Percentiles rank a stretch among this genome's conserved stretches.
Evolutionary conservation across 148 eudicot genomes (phyloP).

Genomic region (Dysphania ambrosioides): DNA sequence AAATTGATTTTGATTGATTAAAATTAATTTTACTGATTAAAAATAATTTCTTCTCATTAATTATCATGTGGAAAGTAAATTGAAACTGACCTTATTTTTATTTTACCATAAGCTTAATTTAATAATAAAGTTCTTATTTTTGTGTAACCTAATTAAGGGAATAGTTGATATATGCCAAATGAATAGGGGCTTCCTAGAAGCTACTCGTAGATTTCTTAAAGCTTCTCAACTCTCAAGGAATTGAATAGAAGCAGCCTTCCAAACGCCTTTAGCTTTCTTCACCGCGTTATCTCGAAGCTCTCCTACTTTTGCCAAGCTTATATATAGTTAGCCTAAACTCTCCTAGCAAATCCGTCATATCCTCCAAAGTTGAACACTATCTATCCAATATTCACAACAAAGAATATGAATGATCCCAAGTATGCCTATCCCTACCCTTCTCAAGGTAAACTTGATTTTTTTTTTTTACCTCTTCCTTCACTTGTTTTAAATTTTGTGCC

Average conservation of each 20-base stretch:
- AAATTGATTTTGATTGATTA: too few relatives aligned
- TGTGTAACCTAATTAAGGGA: too few relatives aligned
- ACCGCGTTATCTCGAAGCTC: conserved; percentile 1
- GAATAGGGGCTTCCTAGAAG: neutral
- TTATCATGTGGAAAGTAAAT: too few relatives aligned
- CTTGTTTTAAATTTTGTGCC: too few relatives aligned
- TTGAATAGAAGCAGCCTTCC: neutral
- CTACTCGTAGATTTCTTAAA: neutral
- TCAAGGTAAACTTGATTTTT: conserved; percentile 17
- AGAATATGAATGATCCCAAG: conserved; percentile 34
- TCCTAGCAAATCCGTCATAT: neutral
- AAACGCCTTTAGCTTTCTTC: neutral
- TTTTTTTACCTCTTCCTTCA: too few relatives aligned
- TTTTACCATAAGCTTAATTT: too few relatives aligned
- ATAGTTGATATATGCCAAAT: too few relatives aligned
- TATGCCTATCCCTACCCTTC: conserved; percentile 37
- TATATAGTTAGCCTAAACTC: neutral
- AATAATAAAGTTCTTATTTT: too few relatives aligned
- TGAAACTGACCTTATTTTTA: too few relatives aligned
- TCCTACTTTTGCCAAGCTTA: neutral
- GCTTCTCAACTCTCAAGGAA: too few relatives aligned
- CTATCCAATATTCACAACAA: neutral
- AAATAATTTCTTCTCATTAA: too few relatives aligned
- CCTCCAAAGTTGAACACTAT: neutral
- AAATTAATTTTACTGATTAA: too few relatives aligned